phyloP scores from a whole-genome alignment of 192 early-diverging fungal species.

The Phycomyces blakesleeanus region DNA sequence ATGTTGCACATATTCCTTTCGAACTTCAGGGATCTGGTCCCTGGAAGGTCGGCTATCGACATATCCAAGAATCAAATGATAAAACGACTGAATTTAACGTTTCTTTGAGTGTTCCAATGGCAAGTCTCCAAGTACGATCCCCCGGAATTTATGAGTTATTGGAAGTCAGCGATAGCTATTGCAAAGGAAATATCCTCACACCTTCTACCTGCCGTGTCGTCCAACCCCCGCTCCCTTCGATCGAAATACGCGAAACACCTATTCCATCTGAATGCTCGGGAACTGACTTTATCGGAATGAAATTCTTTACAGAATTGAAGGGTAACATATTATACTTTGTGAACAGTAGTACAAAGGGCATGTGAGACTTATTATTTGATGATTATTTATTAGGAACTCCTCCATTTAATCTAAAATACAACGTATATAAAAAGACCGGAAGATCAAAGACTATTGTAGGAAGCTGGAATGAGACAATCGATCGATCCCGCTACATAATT shows the following conservation, averaged over 20 bases:
- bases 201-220: constrained; percentile 31
- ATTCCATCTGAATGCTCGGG: constrained; percentile 35
- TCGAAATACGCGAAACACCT: constrained; percentile 24
- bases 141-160: constrained; percentile 36
- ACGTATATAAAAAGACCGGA: constrained; percentile 17
- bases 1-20: constrained; percentile 14
- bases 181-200: constrained; percentile 27
- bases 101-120: neutral
- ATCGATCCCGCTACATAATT: constrained; percentile 33
- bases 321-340: neutral
- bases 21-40: constrained; percentile 26
- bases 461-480: constrained; percentile 8
- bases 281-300: constrained; percentile 34
- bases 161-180: constrained; percentile 29
- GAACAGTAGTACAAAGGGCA: neutral
- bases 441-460: constrained; percentile 10
- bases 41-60: constrained; percentile 19
- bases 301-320: constrained; percentile 25
- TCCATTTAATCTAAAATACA: constrained; percentile 30
- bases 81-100: neutral
- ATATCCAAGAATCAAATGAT: neutral
- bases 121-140: constrained; percentile 6
- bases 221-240: constrained; percentile 29
- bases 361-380: neutral
- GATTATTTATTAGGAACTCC: constrained; percentile 12